phyloP scores from a whole-genome alignment of 1,284 basidiomycete genomes.

The Ceratorhiza oryzae-sativae region DNA sequence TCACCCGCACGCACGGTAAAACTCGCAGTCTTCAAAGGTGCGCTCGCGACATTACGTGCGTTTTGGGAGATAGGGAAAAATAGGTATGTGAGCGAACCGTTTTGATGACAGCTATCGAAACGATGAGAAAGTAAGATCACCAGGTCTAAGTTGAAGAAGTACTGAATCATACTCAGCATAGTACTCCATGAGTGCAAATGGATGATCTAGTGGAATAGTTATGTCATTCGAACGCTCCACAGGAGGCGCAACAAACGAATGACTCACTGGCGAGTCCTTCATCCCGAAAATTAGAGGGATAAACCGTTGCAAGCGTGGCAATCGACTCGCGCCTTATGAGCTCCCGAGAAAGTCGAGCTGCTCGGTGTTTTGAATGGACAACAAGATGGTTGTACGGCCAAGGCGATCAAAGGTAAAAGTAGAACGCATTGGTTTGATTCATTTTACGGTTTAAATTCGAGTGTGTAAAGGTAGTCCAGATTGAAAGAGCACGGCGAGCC shows the following conservation, averaged over 20 bases:
- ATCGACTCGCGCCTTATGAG: conserved; percentile 35
- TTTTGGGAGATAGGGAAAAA: conserved; percentile 54
- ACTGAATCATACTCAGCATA: conserved; percentile 41
- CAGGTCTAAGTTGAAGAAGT: conserved; percentile 39
- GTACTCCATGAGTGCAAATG: conserved; percentile 55
- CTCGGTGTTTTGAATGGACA: background rate
- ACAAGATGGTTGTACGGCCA: no score
- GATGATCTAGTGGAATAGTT: conserved; percentile 46
- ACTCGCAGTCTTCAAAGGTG: conserved; percentile 47
- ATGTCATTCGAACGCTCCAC: background rate
- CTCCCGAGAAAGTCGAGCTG: conserved; percentile 36
- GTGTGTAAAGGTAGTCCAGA: no score
- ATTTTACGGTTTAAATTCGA: no score
- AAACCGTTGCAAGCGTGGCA: conserved; percentile 37
- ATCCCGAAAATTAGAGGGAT: conserved; percentile 24
- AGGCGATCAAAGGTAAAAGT: no score
- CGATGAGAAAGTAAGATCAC: background rate
- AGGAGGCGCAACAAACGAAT: background rate
- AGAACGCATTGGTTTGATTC: no score
- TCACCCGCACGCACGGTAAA: conserved; percentile 50
- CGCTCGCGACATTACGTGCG: conserved; percentile 50
- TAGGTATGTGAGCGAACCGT: conserved; percentile 52
- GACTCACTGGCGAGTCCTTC: conserved; percentile 17
- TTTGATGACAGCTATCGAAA: conserved; percentile 49
- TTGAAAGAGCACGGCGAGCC: no score